These are phyloP conservation scores for Pleurotus platypus DNA, from an alignment of 768 basidiomycete genomes.

Conservation along the genomic window DNA sequence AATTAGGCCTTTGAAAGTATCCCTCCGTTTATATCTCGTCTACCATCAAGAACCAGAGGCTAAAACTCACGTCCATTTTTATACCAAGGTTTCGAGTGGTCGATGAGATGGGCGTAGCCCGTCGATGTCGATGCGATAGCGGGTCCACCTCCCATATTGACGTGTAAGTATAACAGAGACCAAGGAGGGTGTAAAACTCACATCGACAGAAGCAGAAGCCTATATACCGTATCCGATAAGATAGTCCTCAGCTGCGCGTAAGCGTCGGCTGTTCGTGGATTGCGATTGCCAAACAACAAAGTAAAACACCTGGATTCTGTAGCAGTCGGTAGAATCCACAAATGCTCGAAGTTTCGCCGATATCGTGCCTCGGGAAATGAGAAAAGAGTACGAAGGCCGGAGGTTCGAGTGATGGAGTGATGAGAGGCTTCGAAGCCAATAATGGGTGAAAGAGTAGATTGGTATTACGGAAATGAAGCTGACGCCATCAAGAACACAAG, in stretches of 20 bases:
- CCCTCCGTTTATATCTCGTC: too few species aligned
- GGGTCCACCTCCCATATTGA: constrained; percentile 44
- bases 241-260: not conserved
- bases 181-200: not conserved
- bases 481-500: too few species aligned
- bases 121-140: constrained; percentile 25
- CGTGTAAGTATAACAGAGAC: not conserved
- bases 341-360: constrained; percentile 2
- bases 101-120: constrained; percentile 43
- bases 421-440: not conserved
- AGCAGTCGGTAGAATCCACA: constrained; percentile 5
- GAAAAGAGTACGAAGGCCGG: not conserved
- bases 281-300: not conserved
- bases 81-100: constrained; percentile 52
- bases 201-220: constrained; percentile 49
- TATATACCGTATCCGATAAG: constrained; percentile 4
- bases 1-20: constrained; percentile 34
- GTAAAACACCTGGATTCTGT: not conserved
- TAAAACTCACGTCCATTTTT: constrained; percentile 47
- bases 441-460: not conserved
- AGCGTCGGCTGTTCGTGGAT: not conserved
- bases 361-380: constrained; percentile 3
- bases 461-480: too few species aligned
- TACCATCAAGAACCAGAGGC: not conserved
- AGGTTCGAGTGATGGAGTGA: not conserved